phyloP scores from a whole-genome alignment of 2,329 filamentous ascomycete species.

The Clarireedia monteithiana region DNA sequence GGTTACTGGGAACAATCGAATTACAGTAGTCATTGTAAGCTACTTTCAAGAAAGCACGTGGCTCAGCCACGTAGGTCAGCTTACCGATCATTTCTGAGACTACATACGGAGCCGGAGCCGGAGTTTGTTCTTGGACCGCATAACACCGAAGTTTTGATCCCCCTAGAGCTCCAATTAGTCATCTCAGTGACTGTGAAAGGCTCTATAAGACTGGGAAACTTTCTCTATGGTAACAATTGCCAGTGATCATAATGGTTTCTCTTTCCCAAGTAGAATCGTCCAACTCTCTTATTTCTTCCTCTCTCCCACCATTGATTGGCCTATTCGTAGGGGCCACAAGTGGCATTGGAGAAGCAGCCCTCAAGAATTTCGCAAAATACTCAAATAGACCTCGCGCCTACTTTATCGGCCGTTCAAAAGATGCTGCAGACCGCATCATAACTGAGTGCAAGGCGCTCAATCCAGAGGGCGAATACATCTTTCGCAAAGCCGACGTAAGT shows the following conservation, averaged over 20 bases:
- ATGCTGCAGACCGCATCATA: conserved; percentile 34
- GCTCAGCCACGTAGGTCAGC: no score
- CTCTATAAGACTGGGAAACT: no score
- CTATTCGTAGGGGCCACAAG: conserved; percentile 35
- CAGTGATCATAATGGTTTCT: background rate
- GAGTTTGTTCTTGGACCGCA: no score
- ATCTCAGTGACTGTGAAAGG: no score
- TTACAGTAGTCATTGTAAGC: no score
- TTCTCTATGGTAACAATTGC: no score
- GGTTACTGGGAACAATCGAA: no score
- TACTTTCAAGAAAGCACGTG: no score
- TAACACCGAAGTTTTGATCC: no score
- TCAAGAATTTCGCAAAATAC: conserved; percentile 37
- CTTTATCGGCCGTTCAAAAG: conserved; percentile 39
- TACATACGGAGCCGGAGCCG: no score
- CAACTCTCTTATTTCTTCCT: background rate
- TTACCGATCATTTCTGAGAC: no score
- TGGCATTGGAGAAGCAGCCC: conserved; percentile 42
- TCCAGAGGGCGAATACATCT: conserved; percentile 37
- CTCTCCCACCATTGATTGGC: background rate
- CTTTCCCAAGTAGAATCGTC: background rate
- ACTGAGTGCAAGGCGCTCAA: conserved; percentile 37
- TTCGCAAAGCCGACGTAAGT: conserved; percentile 38
- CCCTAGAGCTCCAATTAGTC: no score
- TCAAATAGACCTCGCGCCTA: conserved; percentile 37